Evolutionary conservation across 306 rosid genomes (phyloP).

Genomic region (Rosa chinensis): DNA sequence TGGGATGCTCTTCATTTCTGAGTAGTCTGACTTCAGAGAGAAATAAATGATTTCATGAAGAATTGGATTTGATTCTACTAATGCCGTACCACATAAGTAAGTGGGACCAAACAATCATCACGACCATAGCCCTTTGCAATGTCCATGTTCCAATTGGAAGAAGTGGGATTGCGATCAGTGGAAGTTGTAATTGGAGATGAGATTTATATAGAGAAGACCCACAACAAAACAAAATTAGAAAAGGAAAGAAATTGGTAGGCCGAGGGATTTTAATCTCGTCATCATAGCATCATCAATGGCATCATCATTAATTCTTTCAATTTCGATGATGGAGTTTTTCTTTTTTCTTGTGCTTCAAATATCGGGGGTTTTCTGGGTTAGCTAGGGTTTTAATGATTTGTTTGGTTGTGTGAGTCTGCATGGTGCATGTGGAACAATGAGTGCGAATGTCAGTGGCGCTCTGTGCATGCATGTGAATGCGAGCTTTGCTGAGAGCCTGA

Average conservation of each 20-base stretch:
- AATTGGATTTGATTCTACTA: conserved; percentile 20
- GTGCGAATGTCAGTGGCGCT: conserved; percentile 57
- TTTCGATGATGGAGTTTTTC: neutral
- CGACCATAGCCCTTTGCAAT: conserved; percentile 34
- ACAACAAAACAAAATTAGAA: neutral
- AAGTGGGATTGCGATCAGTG: conserved; percentile 53
- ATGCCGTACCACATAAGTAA: conserved; percentile 27
- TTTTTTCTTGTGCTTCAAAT: neutral
- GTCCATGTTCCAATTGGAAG: conserved; percentile 60
- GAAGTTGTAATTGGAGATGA: conserved; percentile 27
- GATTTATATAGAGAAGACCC: neutral
- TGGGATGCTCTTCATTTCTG: conserved; percentile 52
- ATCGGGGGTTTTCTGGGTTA: neutral
- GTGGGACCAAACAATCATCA: conserved; percentile 49
- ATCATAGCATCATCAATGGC: conserved; percentile 67
- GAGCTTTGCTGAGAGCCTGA: conserved; percentile 25
- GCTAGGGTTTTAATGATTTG: conserved; percentile 4
- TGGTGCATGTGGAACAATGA: conserved; percentile 80
- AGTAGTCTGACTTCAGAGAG: conserved; percentile 16
- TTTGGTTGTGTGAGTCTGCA: conserved; percentile 51
- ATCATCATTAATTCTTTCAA: conserved; percentile 41
- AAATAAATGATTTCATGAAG: conserved; percentile 19
- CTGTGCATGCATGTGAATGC: conserved; percentile 82
- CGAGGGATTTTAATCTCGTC: conserved; percentile 51
- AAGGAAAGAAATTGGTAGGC: conserved; percentile 1